These are phyloP conservation scores for Blastobotrys arbuscula DNA, from an alignment of 1,139 yeast species.

Conservation along the genomic window DNA sequence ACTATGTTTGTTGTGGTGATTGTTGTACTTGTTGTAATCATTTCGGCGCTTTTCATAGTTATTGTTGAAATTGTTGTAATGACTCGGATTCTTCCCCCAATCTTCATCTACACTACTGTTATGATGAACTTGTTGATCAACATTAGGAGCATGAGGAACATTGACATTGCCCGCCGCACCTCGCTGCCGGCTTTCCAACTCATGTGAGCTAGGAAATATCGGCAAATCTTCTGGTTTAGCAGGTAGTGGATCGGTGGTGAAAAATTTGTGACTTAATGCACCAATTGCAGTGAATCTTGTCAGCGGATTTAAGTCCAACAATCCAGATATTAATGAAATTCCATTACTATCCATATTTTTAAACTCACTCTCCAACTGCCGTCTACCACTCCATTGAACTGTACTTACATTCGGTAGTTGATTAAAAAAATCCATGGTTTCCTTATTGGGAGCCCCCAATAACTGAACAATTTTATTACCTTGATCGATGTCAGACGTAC, in stretches of 20 bases:
- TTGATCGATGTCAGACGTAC: conserved; percentile 86
- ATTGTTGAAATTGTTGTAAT: neutral
- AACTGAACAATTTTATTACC: conserved; percentile 73
- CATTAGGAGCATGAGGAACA: conserved; percentile 20
- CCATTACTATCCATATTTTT: conserved; percentile 33
- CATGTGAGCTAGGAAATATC: conserved; percentile 79
- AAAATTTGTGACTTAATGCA: conserved; percentile 68
- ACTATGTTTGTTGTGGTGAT: conserved; percentile 7
- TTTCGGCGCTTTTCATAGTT: conserved; percentile 5
- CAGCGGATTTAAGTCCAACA: conserved; percentile 52
- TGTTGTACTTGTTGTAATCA: neutral
- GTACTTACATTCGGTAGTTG: conserved; percentile 39
- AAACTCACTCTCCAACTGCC: conserved; percentile 52
- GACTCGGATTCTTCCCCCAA: neutral
- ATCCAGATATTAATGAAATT: conserved; percentile 28
- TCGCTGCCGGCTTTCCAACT: conserved; percentile 60
- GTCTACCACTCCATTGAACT: conserved; percentile 36
- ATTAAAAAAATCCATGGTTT: conserved; percentile 60
- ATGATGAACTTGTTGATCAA: conserved; percentile 16
- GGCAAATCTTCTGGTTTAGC: conserved; percentile 50
- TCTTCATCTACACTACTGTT: conserved; percentile 1
- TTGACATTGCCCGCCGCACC: conserved; percentile 5
- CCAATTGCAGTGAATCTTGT: conserved; percentile 71
- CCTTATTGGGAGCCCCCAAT: conserved; percentile 70
- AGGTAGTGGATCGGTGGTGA: conserved; percentile 60